Evolutionary conservation across 2,329 filamentous ascomycete species (phyloP).

Genomic region (Ophiocordyceps sinensis): DNA sequence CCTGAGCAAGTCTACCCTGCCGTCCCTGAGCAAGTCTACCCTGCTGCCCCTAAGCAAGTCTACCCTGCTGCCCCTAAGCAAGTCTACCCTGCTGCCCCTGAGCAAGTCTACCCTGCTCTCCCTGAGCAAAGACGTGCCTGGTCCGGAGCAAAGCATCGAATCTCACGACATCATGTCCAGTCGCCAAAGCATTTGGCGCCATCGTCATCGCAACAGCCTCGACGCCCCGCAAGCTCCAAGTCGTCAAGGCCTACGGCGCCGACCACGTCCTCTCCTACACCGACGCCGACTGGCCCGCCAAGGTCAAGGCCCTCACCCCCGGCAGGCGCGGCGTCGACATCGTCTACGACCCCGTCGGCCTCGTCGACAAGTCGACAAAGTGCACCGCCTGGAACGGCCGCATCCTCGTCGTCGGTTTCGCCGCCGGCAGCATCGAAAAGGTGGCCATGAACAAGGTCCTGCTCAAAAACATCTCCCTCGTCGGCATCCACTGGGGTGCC

Average conservation of each 20-base stretch:
- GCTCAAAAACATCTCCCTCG: constrained; percentile 82
- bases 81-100: no score
- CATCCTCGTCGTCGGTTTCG: constrained; percentile 79
- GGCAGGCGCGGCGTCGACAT: constrained; percentile 67
- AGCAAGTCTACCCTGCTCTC: no score
- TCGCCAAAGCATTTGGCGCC: constrained; percentile 84
- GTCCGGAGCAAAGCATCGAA: no score
- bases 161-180: constrained; percentile 10
- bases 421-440: constrained; percentile 63
- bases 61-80: no score
- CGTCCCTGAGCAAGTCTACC: no score
- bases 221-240: constrained; percentile 60
- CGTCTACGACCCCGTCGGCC: constrained; percentile 85
- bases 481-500: constrained; percentile 84
- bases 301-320: constrained; percentile 67
- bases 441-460: constrained; percentile 84
- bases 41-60: no score
- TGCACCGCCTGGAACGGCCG: constrained; percentile 90
- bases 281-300: constrained; percentile 44
- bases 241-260: constrained; percentile 69
- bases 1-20: no score
- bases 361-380: constrained; percentile 78
- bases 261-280: constrained; percentile 73
- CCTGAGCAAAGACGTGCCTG: no score
- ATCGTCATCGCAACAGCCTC: constrained; percentile 89